Conservation (phyloP, 129 eudicot genomes). For the Helianthus tuberosus region DNA sequence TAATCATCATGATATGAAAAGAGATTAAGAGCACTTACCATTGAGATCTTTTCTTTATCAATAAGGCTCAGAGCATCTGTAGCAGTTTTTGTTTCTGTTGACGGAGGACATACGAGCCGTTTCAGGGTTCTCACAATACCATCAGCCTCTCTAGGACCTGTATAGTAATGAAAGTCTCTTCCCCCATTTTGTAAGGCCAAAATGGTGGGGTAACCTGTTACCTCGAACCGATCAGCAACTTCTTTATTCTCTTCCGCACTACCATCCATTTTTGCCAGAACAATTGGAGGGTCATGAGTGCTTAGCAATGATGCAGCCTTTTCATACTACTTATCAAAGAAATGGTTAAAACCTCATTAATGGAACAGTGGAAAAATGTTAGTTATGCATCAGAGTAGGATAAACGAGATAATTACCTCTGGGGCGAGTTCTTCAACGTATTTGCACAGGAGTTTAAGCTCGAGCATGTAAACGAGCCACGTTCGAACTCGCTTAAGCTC, state of each 20-base stretch:
- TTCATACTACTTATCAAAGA: slow-evolving; percentile 43
- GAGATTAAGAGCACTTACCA: slow-evolving; percentile 28
- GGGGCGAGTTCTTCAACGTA: slow-evolving; percentile 60
- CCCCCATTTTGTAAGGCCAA: slow-evolving; percentile 64
- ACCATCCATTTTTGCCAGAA: slow-evolving; percentile 68
- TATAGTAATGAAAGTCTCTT: slow-evolving; percentile 43
- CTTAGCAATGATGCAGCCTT: slow-evolving; percentile 64
- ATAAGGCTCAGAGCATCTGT: slow-evolving; percentile 36
- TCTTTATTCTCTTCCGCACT: slow-evolving; percentile 48
- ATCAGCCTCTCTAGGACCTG: slow-evolving; percentile 68
- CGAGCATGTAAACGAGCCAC: no score
- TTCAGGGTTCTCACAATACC: slow-evolving; percentile 57
- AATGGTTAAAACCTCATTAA: no score
- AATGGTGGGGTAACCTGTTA: slow-evolving; percentile 66
- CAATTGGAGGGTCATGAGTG: slow-evolving; percentile 60
- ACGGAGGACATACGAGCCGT: slow-evolving; percentile 57
- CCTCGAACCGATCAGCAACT: slow-evolving; percentile 34
- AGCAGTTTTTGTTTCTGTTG: slow-evolving; percentile 50
- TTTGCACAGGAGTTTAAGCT: background rate
- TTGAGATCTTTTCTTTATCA: slow-evolving; percentile 42
- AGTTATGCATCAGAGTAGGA: background rate
- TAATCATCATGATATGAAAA: background rate
- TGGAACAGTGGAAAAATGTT: background rate
- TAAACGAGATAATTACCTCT: slow-evolving; percentile 43
- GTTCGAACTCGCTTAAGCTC: no score